Percentiles rank a stretch among this genome's conserved stretches.
phyloP scores from a whole-genome alignment of 169 alveolate species.

The Cryptosporidium viatorum region DNA sequence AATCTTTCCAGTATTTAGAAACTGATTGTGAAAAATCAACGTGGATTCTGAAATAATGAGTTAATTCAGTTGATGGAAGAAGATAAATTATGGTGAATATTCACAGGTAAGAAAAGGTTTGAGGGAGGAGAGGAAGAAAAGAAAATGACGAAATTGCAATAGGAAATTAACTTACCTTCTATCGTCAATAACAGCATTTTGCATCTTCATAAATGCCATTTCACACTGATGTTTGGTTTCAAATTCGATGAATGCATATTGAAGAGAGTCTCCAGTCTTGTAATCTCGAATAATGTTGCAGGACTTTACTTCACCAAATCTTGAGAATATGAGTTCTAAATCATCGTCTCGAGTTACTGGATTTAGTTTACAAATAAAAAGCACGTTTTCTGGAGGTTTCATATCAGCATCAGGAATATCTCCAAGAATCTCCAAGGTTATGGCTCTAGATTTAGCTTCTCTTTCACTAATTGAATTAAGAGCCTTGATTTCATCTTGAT shows the following conservation, averaged over 20 bases:
- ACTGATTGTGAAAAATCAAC: conserved; percentile 92
- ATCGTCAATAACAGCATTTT: conserved; percentile 96
- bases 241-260: conserved; percentile 98
- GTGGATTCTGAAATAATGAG: conserved; percentile 80
- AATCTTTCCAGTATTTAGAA: conserved; percentile 81
- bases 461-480: conserved; percentile 87
- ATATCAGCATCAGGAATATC: conserved; percentile 99
- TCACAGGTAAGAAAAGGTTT: not conserved
- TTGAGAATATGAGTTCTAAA: conserved; percentile 93
- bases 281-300: conserved; percentile 97
- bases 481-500: conserved; percentile 84
- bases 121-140: not conserved
- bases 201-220: conserved; percentile 97
- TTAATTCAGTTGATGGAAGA: not conserved
- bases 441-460: conserved; percentile 94
- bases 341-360: conserved; percentile 97
- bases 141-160: not conserved
- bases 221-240: conserved; percentile 94
- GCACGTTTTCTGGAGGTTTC: conserved; percentile 98
- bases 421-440: conserved; percentile 95
- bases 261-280: conserved; percentile 97
- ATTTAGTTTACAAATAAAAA: conserved; percentile 97
- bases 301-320: conserved; percentile 94
- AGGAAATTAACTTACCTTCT: conserved; percentile 83
- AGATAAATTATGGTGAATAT: not conserved